These are phyloP conservation scores for Grifola frondosa DNA, from an alignment of 1,284 basidiomycete genomes.

Conservation along the genomic window DNA sequence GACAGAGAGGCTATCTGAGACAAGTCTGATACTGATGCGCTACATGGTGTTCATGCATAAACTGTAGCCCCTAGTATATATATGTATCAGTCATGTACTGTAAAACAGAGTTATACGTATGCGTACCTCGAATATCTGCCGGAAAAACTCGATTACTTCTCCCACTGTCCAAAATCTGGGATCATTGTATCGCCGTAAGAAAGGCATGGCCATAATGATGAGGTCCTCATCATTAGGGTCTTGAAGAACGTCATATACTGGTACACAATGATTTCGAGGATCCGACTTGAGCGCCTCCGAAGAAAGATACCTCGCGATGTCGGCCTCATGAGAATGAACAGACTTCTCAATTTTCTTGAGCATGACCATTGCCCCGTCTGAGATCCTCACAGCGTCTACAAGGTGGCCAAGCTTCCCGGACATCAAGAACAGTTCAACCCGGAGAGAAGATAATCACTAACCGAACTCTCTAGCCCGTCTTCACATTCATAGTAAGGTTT, in stretches of 20 bases:
- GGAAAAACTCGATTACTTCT: conserved; percentile 22
- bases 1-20: neutral
- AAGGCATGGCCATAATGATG: conserved; percentile 22
- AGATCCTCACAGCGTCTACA: conserved; percentile 27
- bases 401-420: conserved; percentile 3
- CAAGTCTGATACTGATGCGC: conserved; percentile 17
- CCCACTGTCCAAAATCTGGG: conserved; percentile 16
- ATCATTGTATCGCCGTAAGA: conserved; percentile 16
- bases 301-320: conserved; percentile 11
- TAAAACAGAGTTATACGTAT: neutral
- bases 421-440: too few species aligned
- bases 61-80: conserved; percentile 16
- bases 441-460: neutral
- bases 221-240: conserved; percentile 9
- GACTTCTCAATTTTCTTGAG: conserved; percentile 21
- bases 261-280: conserved; percentile 20
- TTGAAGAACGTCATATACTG: conserved; percentile 16
- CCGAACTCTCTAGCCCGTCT: neutral
- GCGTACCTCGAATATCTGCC: conserved; percentile 23
- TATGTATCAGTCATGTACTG: neutral
- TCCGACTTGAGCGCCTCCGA: conserved; percentile 3
- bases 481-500: neutral
- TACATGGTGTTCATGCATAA: conserved; percentile 19
- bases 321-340: conserved; percentile 15
- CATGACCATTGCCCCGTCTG: conserved; percentile 22